Evolutionary conservation across 179 eudicot species (phyloP).

Genomic region (Carnegiea gigantea): DNA sequence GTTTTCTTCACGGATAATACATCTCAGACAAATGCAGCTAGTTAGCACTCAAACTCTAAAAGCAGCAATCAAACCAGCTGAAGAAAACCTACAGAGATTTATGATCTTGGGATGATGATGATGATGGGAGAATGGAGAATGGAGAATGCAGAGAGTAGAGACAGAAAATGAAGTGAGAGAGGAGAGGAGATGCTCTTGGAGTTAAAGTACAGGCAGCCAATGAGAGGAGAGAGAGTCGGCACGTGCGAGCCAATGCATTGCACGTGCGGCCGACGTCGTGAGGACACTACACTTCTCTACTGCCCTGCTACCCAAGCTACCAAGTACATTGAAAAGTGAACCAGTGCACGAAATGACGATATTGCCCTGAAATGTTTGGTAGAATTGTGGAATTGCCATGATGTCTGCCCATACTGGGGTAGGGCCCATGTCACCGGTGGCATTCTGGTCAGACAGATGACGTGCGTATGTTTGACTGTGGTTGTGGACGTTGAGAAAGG

Average conservation of each 20-base stretch:
- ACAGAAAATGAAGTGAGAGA: constrained; percentile 4
- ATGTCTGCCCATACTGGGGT: neutral
- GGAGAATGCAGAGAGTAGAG: neutral
- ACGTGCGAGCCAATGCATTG: constrained; percentile 32
- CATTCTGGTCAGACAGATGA: neutral
- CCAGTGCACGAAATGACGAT: neutral
- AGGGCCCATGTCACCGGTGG: neutral
- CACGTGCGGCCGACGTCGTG: constrained; percentile 9
- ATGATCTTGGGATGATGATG: constrained; percentile 14
- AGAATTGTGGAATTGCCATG: neutral
- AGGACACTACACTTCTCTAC: neutral
- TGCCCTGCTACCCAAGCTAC: neutral
- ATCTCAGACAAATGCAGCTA: constrained; percentile 29
- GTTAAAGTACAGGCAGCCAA: constrained; percentile 23
- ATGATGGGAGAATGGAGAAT: constrained; percentile 10
- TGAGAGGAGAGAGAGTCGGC: constrained; percentile 27
- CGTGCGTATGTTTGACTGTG: neutral
- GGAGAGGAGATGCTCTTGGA: constrained; percentile 15
- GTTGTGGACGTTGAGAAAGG: neutral
- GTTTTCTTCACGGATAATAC: constrained; percentile 32
- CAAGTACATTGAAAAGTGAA: neutral
- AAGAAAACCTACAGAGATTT: neutral
- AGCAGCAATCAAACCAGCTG: neutral
- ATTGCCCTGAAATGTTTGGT: neutral
- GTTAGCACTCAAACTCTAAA: neutral